Evolutionary conservation across 768 basidiomycete species (phyloP), one percentile per base, ranked within the genome.

Genomic region (Tylopilus cervinicoccineus): DNA sequence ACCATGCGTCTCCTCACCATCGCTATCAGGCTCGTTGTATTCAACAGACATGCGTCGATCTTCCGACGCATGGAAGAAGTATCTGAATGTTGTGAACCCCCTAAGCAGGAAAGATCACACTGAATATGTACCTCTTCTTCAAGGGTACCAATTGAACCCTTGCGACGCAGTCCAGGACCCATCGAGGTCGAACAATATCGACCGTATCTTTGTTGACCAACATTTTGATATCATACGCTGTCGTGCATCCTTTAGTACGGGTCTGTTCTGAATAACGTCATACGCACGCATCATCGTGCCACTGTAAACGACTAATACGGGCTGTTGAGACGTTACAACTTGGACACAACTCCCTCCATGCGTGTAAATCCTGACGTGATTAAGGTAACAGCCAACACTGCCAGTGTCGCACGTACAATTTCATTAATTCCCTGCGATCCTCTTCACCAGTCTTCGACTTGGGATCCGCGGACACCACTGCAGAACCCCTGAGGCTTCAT

Each of bases 91-190:
- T 5, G 32, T 47, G 20, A 47, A 47, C 12, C 12, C 43, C 16
- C 11, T 5, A 16, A 32, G 24, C 38, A n/a, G 20, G 37, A 32
- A 4, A 48, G 0, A 23, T 14, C 26, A 45, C 51, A n/a, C 3
- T 29, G 11, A 28, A 7, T 9, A 32, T 32, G 41, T 58, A 93
- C 92, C 80, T 85, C 67, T 84, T 83, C 32, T 65, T 74, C 50
- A 93, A 68, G 1, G 89, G 84, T 23, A 80, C 66, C 17, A 73
- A 70, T 48, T 77, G 70, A 11, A 75, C 77, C 24, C 71, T 69
- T 6, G 75, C 72, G n/a, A 94, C 74, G 20, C 85, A 93, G 59
- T 93, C 88, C 31, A 74, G 61, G 45, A 98, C 72, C 93, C 93
- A 98, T 24, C 77, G 69, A 0, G 94, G 90, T 47, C 77, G 83